These are phyloP conservation scores for Taphrina betulina DNA, from an alignment of 1,139 yeast genomes.

Conservation along the genomic window DNA sequence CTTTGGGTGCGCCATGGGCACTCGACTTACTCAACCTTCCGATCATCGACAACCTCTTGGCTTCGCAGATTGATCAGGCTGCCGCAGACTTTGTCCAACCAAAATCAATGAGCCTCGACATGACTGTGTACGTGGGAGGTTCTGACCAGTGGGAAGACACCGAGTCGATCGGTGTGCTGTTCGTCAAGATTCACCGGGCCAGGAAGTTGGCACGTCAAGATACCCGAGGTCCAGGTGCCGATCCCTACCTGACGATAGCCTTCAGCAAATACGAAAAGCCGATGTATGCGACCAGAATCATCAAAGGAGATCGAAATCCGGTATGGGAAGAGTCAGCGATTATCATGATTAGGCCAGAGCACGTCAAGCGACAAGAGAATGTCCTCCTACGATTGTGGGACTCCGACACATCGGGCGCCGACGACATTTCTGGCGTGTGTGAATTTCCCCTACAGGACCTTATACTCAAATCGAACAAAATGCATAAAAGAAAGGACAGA, in stretches of 20 bases:
- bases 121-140: constrained; percentile 30
- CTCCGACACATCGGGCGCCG: constrained; percentile 20
- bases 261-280: constrained; percentile 31
- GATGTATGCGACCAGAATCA: constrained; percentile 33
- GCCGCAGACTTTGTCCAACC: constrained; percentile 31
- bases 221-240: constrained; percentile 30
- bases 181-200: constrained; percentile 31
- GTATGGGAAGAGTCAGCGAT: constrained; percentile 30
- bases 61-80: constrained; percentile 18
- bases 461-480: constrained; percentile 21
- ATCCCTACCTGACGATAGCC: constrained; percentile 30
- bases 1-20: constrained; percentile 31
- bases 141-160: constrained; percentile 23
- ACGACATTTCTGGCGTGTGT: constrained; percentile 25
- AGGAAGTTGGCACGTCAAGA: constrained; percentile 23
- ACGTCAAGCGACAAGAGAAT: constrained; percentile 28
- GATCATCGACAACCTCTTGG: constrained; percentile 18
- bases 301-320: constrained; percentile 30
- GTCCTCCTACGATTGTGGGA: constrained; percentile 31
- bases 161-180: constrained; percentile 24
- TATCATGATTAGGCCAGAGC: constrained; percentile 26
- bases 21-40: constrained; percentile 27
- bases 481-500: constrained; percentile 27
- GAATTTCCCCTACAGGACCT: constrained; percentile 30
- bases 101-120: constrained; percentile 25